Evolutionary conservation across 1,284 basidiomycete genomes (phyloP), one percentile per base, ranked within the genome.

Genomic region (Melampsora abietis-canadensis): DNA sequence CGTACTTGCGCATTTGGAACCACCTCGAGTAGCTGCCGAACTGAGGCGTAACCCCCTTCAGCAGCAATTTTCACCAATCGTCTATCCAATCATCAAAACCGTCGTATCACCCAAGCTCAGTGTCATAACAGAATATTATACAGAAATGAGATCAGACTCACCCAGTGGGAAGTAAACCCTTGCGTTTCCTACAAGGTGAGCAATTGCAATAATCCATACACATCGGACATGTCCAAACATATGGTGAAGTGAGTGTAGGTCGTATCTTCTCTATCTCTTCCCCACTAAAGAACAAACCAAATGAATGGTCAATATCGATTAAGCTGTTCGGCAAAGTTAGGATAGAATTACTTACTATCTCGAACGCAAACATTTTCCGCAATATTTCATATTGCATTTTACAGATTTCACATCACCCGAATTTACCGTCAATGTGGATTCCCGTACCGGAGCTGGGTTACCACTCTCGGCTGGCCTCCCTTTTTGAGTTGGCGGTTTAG

Each of bases 161-260:
- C 73, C 73, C 73, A 46, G 73, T 75, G 8, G 73, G 65, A 19
- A 57, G 60, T 19, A 75, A 47, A 47, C 73, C 73, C 63, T 75
- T 75, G 40, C 61, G 66, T 51, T 68, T 75, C n/a, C 73, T 54
- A 64, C 73, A 75, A 54, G 44, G 44, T 37, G 65, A 62, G 59
- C 73, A 75, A 51, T 75, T 75, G 59, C 73, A 75, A 51, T 75
- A 67, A 63, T 68, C 73, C 31, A 67, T 60, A 51, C 73, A 75
- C 19, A 68, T 60, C 27, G 73, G 73, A 68, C 73, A 75, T n/a
- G 47, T 34, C 73, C 73, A 75, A 34, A 51, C 27, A 60, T 67
- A 68, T 12, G 30, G 7, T 34, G 66, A 15, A n/a, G 61, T 47
- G 15, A 57, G 19, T 27, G 12, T 34, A n/a, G 66, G 66, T 2